A percentile compares a stretch with the other conserved stretches of the same genome.
Evolutionary conservation across 106 monocot genomes (phyloP).

Genomic region (Agapanthus africanus): DNA sequence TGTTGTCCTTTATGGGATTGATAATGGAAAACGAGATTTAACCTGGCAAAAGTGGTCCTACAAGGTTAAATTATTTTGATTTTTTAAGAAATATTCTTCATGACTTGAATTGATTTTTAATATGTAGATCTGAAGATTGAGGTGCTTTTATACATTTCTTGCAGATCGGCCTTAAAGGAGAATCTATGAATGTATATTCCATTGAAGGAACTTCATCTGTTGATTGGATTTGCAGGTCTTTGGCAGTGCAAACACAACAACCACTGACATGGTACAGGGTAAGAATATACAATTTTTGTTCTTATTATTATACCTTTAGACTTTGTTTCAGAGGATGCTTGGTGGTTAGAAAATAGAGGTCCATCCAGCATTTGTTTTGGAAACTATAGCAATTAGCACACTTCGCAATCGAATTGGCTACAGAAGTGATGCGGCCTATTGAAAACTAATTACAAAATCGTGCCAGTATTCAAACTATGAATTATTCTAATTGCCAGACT

Average conservation of each 20-base stretch:
- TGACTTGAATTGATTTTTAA: neutral
- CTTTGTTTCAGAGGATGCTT: too few species aligned
- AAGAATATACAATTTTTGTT: conserved; percentile 7
- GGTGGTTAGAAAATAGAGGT: too few species aligned
- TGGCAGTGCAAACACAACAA: conserved; percentile 48
- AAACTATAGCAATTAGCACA: too few species aligned
- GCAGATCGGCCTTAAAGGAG: conserved; percentile 92
- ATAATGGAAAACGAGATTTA: conserved; percentile 78
- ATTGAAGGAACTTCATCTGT: conserved; percentile 68
- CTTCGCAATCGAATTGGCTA: too few species aligned
- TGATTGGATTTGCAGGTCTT: conserved; percentile 80
- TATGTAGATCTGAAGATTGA: neutral
- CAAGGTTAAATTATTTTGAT: conserved; percentile 67
- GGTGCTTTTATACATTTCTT: neutral
- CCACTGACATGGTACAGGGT: conserved; percentile 91
- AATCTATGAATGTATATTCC: conserved; percentile 81
- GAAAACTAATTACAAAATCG: neutral
- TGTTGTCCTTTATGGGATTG: conserved; percentile 64
- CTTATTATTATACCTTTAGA: too few species aligned
- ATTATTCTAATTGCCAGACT: conserved; percentile 30
- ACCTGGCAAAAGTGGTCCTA: conserved; percentile 96
- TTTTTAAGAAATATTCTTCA: too few species aligned
- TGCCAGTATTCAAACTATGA: neutral
- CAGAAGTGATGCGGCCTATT: neutral
- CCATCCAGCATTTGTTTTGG: too few species aligned